Conservation (phyloP, 371 early-diverging fungal species). For the Umbelopsis sp. region DNA sequence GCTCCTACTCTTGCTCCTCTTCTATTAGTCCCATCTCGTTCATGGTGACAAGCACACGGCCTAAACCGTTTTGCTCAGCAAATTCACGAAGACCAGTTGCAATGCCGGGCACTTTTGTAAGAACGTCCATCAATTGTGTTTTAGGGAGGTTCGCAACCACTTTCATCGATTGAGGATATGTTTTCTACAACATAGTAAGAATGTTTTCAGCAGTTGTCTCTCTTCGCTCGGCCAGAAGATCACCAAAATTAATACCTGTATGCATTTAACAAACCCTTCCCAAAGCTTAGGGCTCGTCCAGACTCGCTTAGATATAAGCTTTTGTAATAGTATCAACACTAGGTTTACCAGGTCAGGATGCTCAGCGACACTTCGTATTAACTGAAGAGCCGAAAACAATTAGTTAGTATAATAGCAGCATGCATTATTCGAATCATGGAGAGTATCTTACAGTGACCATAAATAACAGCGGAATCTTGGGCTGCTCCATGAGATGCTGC, state of each 20-base stretch:
- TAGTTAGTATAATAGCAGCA: background rate
- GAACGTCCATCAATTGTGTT: constrained; percentile 61
- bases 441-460: constrained; percentile 67
- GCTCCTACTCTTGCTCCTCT: constrained; percentile 21
- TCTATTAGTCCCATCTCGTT: constrained; percentile 35
- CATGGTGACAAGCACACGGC: constrained; percentile 34
- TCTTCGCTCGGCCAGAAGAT: constrained; percentile 8
- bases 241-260: constrained; percentile 39
- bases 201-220: background rate
- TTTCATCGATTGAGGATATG: constrained; percentile 58
- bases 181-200: constrained; percentile 35
- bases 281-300: constrained; percentile 75
- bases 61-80: constrained; percentile 33
- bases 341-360: constrained; percentile 63
- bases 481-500: constrained; percentile 66
- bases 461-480: constrained; percentile 68
- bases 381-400: constrained; percentile 23
- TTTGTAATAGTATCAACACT: constrained; percentile 59
- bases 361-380: constrained; percentile 70
- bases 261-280: constrained; percentile 82
- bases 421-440: background rate
- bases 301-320: constrained; percentile 65
- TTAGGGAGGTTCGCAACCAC: constrained; percentile 62
- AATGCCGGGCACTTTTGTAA: constrained; percentile 52
- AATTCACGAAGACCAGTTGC: constrained; percentile 53